Base-by-base conservation (phyloP, 1,284 basidiomycete species). In the Ceratobasidium sp. region DNA sequence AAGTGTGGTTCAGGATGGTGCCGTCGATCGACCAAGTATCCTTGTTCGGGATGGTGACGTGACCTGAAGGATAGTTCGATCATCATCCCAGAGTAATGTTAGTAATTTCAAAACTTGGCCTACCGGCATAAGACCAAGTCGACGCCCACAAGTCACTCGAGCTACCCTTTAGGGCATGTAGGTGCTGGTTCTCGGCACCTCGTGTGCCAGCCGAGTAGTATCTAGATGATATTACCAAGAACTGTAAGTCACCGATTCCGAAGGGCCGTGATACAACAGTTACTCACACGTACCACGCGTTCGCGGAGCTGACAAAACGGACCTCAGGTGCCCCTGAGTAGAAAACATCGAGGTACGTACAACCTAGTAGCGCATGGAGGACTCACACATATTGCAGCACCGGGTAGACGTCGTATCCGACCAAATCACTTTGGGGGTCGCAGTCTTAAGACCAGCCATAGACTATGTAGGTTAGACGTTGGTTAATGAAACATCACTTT, bases 11-110 rank as follows among this genome's bases (percentile, higher is more conserved):
- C 40, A 86, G 79, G 10, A 87, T 79, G 0, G 85, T 86, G 12
- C 81, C 83, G 76, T 87, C 86, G 63, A 87, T 86, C 20, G 84
- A 81, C 85, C 85, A 86, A 6, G 86, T 85, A 71, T 87, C 85
- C 15, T 84, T 81, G 78, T 84, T 83, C 3, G 84, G 84, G 15
- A 85, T 84, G 10, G 71, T 81, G 58, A 86, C 82, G 15, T 85
- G 83, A 13, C 82, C 84, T 67, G 39, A 49, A 7, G 39, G 53
- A 42, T 12, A 56, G 23, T 6, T 44, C 23, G 18, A n/a, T n/a
- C n/a, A n/a, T n/a, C n/a, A n/a, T n/a, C n/a, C n/a, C n/a, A n/a
- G n/a, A n/a, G n/a, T n/a, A n/a, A n/a, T n/a, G n/a, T n/a, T 53
- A 9, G 39, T 20, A 3, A 7, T 6, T 64, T 64, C 28, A 64